These are phyloP conservation scores for Aureobasidium sp. DNA, from an alignment of 2,329 filamentous ascomycete species.

Conservation along the genomic window DNA sequence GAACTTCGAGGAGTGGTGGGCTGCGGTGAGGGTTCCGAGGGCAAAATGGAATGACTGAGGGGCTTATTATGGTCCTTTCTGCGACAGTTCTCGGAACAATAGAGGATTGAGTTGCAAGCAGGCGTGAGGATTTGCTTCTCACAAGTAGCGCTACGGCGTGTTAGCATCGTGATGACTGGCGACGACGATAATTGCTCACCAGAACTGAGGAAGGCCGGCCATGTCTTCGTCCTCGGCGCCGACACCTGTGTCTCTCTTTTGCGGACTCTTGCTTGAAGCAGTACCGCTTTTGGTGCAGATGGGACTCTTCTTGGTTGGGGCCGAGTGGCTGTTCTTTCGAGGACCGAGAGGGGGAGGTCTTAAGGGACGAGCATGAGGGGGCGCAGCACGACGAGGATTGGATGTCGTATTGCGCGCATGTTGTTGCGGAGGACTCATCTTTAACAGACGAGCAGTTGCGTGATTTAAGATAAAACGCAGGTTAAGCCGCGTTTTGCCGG, in stretches of 20 bases:
- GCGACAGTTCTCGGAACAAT: constrained; percentile 55
- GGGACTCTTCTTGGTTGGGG: constrained; percentile 8
- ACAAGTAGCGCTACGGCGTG: constrained; percentile 49
- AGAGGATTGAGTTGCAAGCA: constrained; percentile 49
- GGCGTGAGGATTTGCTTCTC: constrained; percentile 59
- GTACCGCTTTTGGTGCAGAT: neutral
- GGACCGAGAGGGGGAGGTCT: neutral
- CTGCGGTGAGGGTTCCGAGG: constrained; percentile 22
- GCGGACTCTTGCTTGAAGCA: constrained; percentile 20
- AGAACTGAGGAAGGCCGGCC: constrained; percentile 49
- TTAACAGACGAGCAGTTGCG: neutral
- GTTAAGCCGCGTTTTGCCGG: neutral
- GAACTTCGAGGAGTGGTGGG: constrained; percentile 12
- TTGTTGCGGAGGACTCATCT: constrained; percentile 14
- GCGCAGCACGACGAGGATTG: constrained; percentile 2
- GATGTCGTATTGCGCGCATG: constrained; percentile 2
- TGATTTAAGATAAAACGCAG: constrained; percentile 11
- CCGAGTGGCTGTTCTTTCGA: constrained; percentile 8
- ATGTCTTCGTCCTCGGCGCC: constrained; percentile 44
- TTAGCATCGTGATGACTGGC: neutral
- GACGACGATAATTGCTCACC: constrained; percentile 33
- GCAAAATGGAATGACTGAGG: constrained; percentile 25
- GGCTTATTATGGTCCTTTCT: constrained; percentile 39
- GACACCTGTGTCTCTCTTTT: constrained; percentile 17
- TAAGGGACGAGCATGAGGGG: neutral